Conservation (phyloP, 2,329 filamentous ascomycete genomes). For the Elsinoe necatrix region DNA sequence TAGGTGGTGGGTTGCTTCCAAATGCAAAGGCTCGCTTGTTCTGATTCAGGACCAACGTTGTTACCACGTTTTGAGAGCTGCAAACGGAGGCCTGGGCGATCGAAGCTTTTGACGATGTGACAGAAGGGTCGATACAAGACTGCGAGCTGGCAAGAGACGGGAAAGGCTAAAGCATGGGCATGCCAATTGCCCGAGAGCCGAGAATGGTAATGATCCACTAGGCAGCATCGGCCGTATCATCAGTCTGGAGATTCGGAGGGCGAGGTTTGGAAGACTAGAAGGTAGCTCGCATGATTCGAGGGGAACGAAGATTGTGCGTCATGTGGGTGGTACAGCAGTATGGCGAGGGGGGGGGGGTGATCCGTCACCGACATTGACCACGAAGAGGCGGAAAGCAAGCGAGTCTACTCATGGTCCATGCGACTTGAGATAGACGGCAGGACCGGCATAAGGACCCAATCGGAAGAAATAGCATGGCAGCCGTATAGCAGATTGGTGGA, state of each 20-base stretch:
- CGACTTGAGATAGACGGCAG: conserved; percentile 8
- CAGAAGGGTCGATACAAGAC: conserved; percentile 3
- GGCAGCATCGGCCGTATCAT: conserved; percentile 5
- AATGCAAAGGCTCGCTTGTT: conserved; percentile 11
- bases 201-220: background rate
- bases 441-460: conserved; percentile 7
- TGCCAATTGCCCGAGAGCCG: conserved; percentile 11
- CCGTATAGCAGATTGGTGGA: conserved; percentile 9
- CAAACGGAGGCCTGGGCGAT: background rate
- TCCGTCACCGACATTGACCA: background rate
- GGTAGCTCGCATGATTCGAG: conserved; percentile 2
- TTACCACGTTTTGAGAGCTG: conserved; percentile 7
- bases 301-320: conserved; percentile 1
- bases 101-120: conserved; percentile 12
- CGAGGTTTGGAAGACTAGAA: background rate
- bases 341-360: background rate
- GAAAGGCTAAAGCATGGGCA: conserved; percentile 9
- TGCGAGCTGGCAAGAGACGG: background rate
- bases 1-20: background rate
- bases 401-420: conserved; percentile 3
- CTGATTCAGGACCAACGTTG: conserved; percentile 7
- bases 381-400: background rate
- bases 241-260: background rate
- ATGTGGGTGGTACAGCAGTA: conserved; percentile 5
- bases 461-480: conserved; percentile 12